A percentile compares a stretch with the other conserved stretches of the same genome.
These are phyloP conservation scores for Aspergillus sparsus DNA, from an alignment of 495 filamentous ascomycete species.

Conservation along the genomic window DNA sequence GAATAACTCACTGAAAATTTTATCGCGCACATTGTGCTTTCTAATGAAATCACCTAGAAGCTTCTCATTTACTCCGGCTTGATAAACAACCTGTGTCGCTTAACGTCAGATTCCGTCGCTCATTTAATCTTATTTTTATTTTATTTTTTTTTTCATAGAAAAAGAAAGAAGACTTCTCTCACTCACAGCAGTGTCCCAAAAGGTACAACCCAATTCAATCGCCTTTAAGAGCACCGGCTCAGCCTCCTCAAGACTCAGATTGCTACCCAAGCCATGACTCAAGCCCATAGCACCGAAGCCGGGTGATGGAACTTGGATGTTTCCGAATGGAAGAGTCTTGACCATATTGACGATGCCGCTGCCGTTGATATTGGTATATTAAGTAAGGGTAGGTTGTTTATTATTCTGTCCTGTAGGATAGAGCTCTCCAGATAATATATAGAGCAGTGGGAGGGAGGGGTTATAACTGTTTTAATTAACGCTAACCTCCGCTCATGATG, in stretches of 20 bases:
- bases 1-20: slow-evolving; percentile 43
- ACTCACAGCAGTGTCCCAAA: slow-evolving; percentile 55
- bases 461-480: no score
- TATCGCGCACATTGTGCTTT: slow-evolving; percentile 52
- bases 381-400: no score
- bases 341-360: slow-evolving; percentile 37
- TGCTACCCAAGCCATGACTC: slow-evolving; percentile 43
- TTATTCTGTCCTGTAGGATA: not conserved
- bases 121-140: not conserved
- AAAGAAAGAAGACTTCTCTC: not conserved
- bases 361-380: not conserved
- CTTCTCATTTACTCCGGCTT: slow-evolving; percentile 51
- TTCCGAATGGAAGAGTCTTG: slow-evolving; percentile 43
- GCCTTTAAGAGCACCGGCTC: slow-evolving; percentile 53
- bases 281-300: slow-evolving; percentile 53
- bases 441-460: no score
- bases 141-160: no score
- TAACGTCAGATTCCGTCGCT: not conserved
- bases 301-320: slow-evolving; percentile 42
- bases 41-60: slow-evolving; percentile 54
- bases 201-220: slow-evolving; percentile 53
- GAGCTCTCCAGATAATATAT: not conserved
- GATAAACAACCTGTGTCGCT: slow-evolving; percentile 43
- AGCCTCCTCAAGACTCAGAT: slow-evolving; percentile 46
- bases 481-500: no score